These are phyloP conservation scores for Raffaelea albimanens DNA, from an alignment of 2,329 filamentous ascomycete genomes.

Conservation along the genomic window DNA sequence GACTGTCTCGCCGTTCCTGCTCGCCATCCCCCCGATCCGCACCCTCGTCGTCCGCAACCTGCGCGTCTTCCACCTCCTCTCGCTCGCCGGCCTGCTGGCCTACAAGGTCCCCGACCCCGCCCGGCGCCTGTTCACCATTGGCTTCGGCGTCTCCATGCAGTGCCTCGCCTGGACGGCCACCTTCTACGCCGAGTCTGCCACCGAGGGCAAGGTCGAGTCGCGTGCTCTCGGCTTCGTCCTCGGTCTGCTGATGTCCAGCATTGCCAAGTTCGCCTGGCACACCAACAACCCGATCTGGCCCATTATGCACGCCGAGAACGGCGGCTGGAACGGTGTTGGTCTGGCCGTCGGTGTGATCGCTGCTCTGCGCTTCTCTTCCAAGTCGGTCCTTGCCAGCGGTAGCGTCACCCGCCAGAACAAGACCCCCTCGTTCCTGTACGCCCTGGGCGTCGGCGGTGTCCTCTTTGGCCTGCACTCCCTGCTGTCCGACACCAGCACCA, in stretches of 20 bases:
- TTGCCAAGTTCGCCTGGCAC: slow-evolving; percentile 85
- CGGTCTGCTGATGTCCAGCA: slow-evolving; percentile 74
- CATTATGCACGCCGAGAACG: slow-evolving; percentile 79
- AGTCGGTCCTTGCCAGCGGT: slow-evolving; percentile 38
- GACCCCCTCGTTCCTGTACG: slow-evolving; percentile 40
- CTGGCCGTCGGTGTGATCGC: slow-evolving; percentile 67
- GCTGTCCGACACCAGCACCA: slow-evolving; percentile 93
- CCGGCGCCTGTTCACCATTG: slow-evolving; percentile 68
- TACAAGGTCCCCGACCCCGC: slow-evolving; percentile 67
- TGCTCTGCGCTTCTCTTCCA: slow-evolving; percentile 64
- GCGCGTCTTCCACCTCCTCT: slow-evolving; percentile 64
- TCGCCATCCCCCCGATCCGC: slow-evolving; percentile 62
- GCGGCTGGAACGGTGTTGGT: slow-evolving; percentile 84
- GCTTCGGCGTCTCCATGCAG: slow-evolving; percentile 69
- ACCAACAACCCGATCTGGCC: slow-evolving; percentile 98
- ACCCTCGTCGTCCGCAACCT: slow-evolving; percentile 59
- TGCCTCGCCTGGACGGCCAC: slow-evolving; percentile 79
- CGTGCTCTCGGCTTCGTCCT: slow-evolving; percentile 72
- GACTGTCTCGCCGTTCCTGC: slow-evolving; percentile 70
- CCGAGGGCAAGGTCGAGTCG: slow-evolving; percentile 68
- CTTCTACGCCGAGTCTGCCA: slow-evolving; percentile 66
- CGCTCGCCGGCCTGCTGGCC: slow-evolving; percentile 63
- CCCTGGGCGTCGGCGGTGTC: slow-evolving; percentile 70
- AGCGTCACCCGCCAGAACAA: slow-evolving; percentile 12
- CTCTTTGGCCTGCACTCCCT: slow-evolving; percentile 88